Base-by-base conservation (phyloP, 2,329 filamentous ascomycete genomes). In the Periglandula ipomoeae region DNA sequence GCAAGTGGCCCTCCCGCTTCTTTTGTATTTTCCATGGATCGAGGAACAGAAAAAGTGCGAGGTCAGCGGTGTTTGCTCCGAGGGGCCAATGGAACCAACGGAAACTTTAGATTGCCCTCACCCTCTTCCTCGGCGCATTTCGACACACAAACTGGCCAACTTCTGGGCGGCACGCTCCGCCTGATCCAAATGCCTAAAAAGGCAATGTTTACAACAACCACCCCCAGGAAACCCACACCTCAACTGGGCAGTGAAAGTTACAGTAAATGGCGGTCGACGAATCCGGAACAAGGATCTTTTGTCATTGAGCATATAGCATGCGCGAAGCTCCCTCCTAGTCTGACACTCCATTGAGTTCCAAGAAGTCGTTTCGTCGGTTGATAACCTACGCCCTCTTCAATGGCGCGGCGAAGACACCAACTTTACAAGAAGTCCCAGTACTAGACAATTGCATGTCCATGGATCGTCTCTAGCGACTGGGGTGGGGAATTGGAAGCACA, bases 401-500 rank as follows among this genome's bases (percentile, higher is more conserved):
- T 27, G 26, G 26, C 26, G 5, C 26, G 26, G 11, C 26, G 26
- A 11, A 27, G 26, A 27, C 26, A 11, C 26, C 11, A 27, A 27
- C 6, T 11, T 27, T 27, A 11, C 15, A 37, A 15, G 13, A 15
- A 37, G 34, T 19, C 34, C 6, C 30, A 19, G 5, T 8, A 19
- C 15, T 19, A n/a, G 34, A n/a, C 34, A 26, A 42, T 40, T 44
- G 32, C 45, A 35, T 39, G 43, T 44, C 49, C 44, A 46, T 20
- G 46, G 6, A 11, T 27, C 26, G 26, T 27, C 9, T 30, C 9
- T 30, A 46, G 38, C 34, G 38, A 49, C 49, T 35, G 46, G 47
- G 41, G 42, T 44, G 48, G 17, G n/a, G n/a, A n/a, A n/a, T n/a
- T 6, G 8, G 32, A 26, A 44, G 6, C 42, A 44, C 27, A 34